Conservation (phyloP, 1,284 basidiomycete genomes). For the Pascua guehoae region DNA sequence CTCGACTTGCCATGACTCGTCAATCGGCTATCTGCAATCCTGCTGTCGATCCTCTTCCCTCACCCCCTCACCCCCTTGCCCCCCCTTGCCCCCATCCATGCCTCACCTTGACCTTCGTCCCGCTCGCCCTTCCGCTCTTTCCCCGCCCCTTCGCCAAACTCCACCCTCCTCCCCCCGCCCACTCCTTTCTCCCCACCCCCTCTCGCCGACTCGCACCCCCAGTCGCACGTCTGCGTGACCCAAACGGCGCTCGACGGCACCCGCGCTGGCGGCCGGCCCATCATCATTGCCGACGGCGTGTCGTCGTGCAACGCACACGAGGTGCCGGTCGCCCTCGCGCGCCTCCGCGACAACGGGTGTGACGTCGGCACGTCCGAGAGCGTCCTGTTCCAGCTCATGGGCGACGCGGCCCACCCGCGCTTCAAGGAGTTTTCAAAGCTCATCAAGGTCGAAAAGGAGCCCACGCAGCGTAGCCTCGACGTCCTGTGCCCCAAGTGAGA, state of each 20-base stretch:
- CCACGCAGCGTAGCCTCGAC: no score
- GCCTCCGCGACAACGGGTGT: conserved; percentile 71
- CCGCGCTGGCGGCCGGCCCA: conserved; percentile 31
- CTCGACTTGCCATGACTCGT: no score
- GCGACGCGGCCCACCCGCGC: conserved; percentile 60
- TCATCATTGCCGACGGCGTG: conserved; percentile 77
- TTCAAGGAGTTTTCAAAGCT: conserved; percentile 72
- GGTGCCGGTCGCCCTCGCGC: conserved; percentile 51
- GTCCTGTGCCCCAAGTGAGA: no score
- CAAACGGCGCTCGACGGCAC: conserved; percentile 66
- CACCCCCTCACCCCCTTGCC: no score
- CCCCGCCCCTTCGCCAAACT: no score
- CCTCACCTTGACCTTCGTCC: no score
- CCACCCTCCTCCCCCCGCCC: not conserved
- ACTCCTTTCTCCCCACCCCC: conserved; percentile 1
- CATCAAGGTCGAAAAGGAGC: conserved; percentile 70
- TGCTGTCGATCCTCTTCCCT: not conserved
- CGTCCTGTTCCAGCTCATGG: conserved; percentile 65
- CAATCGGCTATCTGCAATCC: not conserved
- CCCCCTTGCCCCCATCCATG: no score
- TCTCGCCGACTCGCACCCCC: not conserved
- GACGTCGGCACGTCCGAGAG: conserved; percentile 78
- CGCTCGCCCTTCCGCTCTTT: no score
- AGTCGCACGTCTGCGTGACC: conserved; percentile 82
- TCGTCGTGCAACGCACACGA: conserved; percentile 67